Evolutionary conservation across 352 stramenopile genomes (phyloP).

Genomic region (Paralagenidium karlingii): DNA sequence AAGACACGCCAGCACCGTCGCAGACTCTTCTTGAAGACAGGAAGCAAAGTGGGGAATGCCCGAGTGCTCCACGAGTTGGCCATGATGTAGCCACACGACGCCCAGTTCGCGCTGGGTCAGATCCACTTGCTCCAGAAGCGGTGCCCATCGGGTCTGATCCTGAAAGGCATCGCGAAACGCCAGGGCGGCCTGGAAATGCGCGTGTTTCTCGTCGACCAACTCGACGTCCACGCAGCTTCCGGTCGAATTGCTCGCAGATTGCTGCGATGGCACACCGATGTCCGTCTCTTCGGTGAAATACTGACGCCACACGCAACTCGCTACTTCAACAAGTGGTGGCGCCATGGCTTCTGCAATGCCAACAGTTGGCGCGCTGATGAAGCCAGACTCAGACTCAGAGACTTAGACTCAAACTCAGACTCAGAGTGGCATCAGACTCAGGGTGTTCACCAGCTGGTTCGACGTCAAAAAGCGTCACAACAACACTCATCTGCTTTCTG

Average conservation of each 20-base stretch:
- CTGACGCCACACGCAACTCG: constrained; percentile 61
- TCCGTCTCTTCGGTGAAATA: constrained; percentile 63
- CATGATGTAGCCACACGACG: constrained; percentile 37
- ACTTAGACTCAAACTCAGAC: too few species aligned
- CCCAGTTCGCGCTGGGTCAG: constrained; percentile 28
- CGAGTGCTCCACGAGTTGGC: constrained; percentile 22
- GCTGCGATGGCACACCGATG: constrained; percentile 16
- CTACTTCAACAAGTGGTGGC: constrained; percentile 15
- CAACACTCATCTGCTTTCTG: too few species aligned
- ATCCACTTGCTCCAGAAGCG: constrained; percentile 37
- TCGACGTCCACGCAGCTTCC: constrained; percentile 7
- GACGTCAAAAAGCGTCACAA: too few species aligned
- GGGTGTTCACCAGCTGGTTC: too few species aligned
- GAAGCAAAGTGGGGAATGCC: constrained; percentile 34
- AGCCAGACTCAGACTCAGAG: too few species aligned
- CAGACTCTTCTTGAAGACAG: constrained; percentile 36
- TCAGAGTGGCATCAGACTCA: too few species aligned
- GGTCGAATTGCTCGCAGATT: constrained; percentile 1
- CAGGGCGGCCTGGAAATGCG: constrained; percentile 36
- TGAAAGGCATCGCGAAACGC: constrained; percentile 47
- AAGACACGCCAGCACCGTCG: constrained; percentile 45
- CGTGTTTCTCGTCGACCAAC: constrained; percentile 32
- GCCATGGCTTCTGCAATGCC: too few species aligned
- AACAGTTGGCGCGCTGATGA: too few species aligned
- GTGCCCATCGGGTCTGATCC: constrained; percentile 29